Evolutionary conservation across 2,329 filamentous ascomycete species (phyloP).

Genomic region (Fusarium phyllophilum): DNA sequence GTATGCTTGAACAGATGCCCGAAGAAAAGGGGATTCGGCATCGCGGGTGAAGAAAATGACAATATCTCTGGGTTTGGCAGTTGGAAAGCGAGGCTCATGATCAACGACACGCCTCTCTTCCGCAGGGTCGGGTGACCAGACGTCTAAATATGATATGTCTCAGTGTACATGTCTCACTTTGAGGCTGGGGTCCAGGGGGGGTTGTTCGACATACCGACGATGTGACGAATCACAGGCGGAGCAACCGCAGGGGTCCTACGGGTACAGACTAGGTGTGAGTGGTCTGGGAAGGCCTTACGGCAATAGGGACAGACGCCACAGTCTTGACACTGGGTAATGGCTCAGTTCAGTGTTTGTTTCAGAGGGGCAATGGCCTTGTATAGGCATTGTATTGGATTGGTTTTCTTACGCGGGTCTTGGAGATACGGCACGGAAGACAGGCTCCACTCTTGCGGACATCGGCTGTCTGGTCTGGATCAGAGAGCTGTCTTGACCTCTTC

Average conservation of each 20-base stretch:
- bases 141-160: constrained; percentile 47
- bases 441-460: constrained; percentile 60
- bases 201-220: constrained; percentile 49
- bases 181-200: constrained; percentile 20
- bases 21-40: constrained; percentile 52
- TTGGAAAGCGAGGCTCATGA: constrained; percentile 50
- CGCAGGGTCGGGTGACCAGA: constrained; percentile 50
- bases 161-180: constrained; percentile 40
- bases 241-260: constrained; percentile 51
- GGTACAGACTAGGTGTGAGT: constrained; percentile 54
- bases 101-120: constrained; percentile 50
- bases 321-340: constrained; percentile 50
- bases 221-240: constrained; percentile 52
- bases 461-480: constrained; percentile 57
- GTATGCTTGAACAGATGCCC: constrained; percentile 53
- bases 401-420: constrained; percentile 59
- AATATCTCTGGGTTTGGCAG: constrained; percentile 51
- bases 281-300: constrained; percentile 54
- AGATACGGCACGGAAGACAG: constrained; percentile 60
- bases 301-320: constrained; percentile 56
- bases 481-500: constrained; percentile 51
- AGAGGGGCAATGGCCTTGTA: constrained; percentile 16
- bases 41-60: constrained; percentile 50
- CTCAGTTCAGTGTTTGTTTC: constrained; percentile 43
- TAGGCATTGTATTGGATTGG: constrained; percentile 25